phyloP scores from a whole-genome alignment of 2,329 filamentous ascomycete species.

The Aspergillus neoniger region DNA sequence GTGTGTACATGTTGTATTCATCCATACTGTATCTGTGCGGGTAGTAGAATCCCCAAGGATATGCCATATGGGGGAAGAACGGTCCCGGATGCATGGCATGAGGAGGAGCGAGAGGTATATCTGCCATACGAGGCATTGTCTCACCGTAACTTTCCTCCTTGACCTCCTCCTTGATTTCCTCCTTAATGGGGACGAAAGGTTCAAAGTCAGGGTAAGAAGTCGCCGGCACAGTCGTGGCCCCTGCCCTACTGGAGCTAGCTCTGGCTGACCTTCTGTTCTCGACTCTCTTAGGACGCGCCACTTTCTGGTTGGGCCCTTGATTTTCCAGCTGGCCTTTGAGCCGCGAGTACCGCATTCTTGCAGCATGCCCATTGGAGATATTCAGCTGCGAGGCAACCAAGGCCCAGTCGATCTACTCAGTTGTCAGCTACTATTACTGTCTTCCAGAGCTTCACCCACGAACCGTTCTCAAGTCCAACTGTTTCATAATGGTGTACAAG shows the following conservation, averaged over 20 bases:
- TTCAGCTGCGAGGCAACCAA: slow-evolving; percentile 51
- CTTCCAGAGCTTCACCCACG: slow-evolving; percentile 18
- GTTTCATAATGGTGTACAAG: slow-evolving; percentile 58
- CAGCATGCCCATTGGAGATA: slow-evolving; percentile 59
- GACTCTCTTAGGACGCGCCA: slow-evolving; percentile 29
- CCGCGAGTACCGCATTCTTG: slow-evolving; percentile 59
- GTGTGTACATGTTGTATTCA: too few species aligned
- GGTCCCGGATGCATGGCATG: slow-evolving; percentile 8
- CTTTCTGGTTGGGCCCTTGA: slow-evolving; percentile 27
- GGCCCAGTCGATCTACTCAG: slow-evolving; percentile 55
- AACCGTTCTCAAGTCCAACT: slow-evolving; percentile 56
- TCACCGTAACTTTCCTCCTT: slow-evolving; percentile 26
- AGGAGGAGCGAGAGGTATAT: slow-evolving; percentile 14
- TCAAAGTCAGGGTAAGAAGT: not conserved
- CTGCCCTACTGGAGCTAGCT: slow-evolving; percentile 18
- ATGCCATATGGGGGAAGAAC: too few species aligned
- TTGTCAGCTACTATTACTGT: not conserved
- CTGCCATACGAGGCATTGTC: slow-evolving; percentile 11
- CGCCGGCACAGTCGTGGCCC: slow-evolving; percentile 12
- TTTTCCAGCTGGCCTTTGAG: slow-evolving; percentile 58
- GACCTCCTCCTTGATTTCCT: slow-evolving; percentile 4
- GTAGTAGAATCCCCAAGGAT: slow-evolving; percentile 8
- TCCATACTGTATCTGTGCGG: not conserved
- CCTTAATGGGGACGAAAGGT: too few species aligned
- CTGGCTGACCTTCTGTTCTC: slow-evolving; percentile 23